Base-by-base conservation (phyloP, 75 land plant genomes). In the Gnetum montanum region DNA sequence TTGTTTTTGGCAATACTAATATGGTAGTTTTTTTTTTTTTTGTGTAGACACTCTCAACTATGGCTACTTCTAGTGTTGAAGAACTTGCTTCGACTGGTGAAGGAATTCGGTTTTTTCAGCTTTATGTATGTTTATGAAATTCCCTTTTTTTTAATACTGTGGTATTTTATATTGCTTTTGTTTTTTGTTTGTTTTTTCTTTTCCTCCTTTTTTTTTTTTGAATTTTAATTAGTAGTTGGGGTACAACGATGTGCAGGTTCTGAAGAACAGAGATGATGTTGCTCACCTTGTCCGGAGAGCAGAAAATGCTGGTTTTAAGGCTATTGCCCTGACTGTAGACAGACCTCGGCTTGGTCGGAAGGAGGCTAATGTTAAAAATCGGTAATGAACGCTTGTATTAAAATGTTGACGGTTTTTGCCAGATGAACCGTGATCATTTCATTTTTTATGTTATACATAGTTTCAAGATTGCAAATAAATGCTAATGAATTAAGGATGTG, bases 241-340 rank as follows among this genome's bases (percentile, higher is more conserved):
- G 38, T 16, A n/a, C n/a, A n/a, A n/a, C n/a, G n/a, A n/a, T n/a
- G 47, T 11, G 35, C 41, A 86, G 91, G 91, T 90, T 10, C 73
- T 64, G 77, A 90, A 75, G 76, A 86, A 90, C 64, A 66, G 96
- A 58, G 67, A 83, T 60, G 82, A 80, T 31, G 91, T 83, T 55
- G 77, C 70, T 24, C 91, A 90, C 58, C 76, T 90, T 53, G 92
- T 90, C 16, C 78, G 84, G 30, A 76, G 96, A 63, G 96, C 96
- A 50, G 96, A 90, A 65, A 71, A 63, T 36, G 87, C 96, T 20
- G 96, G 96, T 3, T 90, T 86, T 60, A 82, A 71, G 58, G 96
- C 96, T n/a, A 86, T 90, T 64, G 92, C 74, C 34, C 81, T 90
- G 15, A 90, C 96, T 6, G 96, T 83, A 31, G 96, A 90, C 58